A percentile compares a stretch with the other conserved stretches of the same genome.
phyloP scores from a whole-genome alignment of 805 yeast genomes.

The Dipodascus geniculatus region DNA sequence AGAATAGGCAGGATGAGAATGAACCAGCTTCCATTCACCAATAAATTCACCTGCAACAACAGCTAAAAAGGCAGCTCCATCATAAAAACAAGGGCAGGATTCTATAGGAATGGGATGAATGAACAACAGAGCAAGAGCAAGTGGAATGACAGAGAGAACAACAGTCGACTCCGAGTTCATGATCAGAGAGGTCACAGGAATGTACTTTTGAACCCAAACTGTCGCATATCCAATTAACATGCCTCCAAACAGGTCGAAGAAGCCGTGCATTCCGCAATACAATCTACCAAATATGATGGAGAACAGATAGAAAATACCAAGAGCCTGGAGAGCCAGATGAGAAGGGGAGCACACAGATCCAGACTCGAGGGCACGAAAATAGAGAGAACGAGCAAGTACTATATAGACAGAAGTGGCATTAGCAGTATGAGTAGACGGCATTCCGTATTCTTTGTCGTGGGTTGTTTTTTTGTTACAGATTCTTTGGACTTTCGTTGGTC shows the following conservation, averaged over 20 bases:
- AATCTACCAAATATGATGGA: constrained; percentile 70
- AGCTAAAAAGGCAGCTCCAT: constrained; percentile 84
- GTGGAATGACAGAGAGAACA: constrained; percentile 5
- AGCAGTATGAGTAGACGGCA: constrained; percentile 90
- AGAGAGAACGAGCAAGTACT: constrained; percentile 25
- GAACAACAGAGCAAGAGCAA: constrained; percentile 41
- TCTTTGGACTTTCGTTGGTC: constrained; percentile 75
- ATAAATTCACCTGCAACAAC: constrained; percentile 71
- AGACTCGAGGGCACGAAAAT: not conserved
- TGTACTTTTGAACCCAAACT: constrained; percentile 32
- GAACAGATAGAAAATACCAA: constrained; percentile 36
- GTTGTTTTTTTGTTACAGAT: not conserved
- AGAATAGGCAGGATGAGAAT: not conserved
- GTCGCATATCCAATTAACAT: constrained; percentile 45
- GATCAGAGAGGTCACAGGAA: constrained; percentile 4
- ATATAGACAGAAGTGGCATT: constrained; percentile 79
- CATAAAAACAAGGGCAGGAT: constrained; percentile 93
- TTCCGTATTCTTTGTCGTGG: constrained; percentile 61
- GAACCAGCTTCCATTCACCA: constrained; percentile 38
- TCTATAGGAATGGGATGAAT: constrained; percentile 78
- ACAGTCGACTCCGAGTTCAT: constrained; percentile 17
- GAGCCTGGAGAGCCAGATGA: constrained; percentile 4
- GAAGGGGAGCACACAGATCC: not conserved
- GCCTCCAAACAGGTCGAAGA: constrained; percentile 63
- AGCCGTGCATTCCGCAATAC: constrained; percentile 97